Percentiles rank a stretch among this genome's conserved stretches.
phyloP scores from a whole-genome alignment of 768 basidiomycete genomes.

The Lactarius psammicola region DNA sequence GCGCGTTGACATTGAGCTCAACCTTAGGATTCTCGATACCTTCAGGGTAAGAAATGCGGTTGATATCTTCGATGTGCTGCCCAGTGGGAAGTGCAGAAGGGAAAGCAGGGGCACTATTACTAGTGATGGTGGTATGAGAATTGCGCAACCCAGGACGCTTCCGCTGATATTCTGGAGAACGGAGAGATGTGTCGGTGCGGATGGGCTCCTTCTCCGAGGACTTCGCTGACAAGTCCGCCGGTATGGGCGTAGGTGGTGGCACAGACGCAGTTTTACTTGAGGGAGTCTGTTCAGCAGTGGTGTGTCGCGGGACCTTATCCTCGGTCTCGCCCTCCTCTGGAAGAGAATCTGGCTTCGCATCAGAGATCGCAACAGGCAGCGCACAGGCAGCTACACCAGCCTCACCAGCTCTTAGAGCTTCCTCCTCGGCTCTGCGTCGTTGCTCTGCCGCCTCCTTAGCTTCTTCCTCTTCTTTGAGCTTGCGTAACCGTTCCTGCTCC shows the following conservation, averaged over 20 bases:
- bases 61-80: conserved; percentile 79
- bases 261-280: conserved; percentile 7
- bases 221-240: conserved; percentile 47
- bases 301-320: conserved; percentile 32
- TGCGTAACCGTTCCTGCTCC: conserved; percentile 37
- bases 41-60: conserved; percentile 74
- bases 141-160: conserved; percentile 74
- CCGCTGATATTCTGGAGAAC: conserved; percentile 43
- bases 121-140: conserved; percentile 52
- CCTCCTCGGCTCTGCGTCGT: conserved; percentile 38
- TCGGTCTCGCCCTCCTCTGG: conserved; percentile 49
- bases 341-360: conserved; percentile 27
- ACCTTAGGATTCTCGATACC: conserved; percentile 76
- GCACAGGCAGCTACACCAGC: conserved; percentile 44
- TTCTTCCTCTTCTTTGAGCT: conserved; percentile 28
- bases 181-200: conserved; percentile 61
- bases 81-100: conserved; percentile 78
- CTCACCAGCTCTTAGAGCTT: conserved; percentile 37
- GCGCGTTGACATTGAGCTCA: conserved; percentile 80
- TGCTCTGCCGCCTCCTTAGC: conserved; percentile 35
- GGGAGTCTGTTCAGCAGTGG: background rate
- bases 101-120: conserved; percentile 44
- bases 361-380: conserved; percentile 35
- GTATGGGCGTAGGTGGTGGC: conserved; percentile 20
- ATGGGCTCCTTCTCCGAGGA: conserved; percentile 39